These are phyloP conservation scores for Zygosaccharomyces pseudobailii DNA, from an alignment of 1,139 yeast genomes.

Conservation along the genomic window DNA sequence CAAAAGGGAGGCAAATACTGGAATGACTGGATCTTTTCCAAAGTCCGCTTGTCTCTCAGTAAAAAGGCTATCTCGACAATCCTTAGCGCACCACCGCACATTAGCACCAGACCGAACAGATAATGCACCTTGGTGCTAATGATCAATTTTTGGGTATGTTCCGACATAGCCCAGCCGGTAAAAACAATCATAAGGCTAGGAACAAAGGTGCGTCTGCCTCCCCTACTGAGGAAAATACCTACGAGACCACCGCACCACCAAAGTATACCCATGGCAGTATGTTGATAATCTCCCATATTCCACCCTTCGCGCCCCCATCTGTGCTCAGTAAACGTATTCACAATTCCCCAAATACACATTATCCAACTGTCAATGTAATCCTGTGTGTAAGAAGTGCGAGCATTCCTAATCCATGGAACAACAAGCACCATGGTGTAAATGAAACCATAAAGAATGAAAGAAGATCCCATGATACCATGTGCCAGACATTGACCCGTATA, in stretches of 20 bases:
- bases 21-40: slow-evolving; percentile 56
- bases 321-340: slow-evolving; percentile 93
- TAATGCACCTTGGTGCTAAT: slow-evolving; percentile 84
- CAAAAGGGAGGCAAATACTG: slow-evolving; percentile 84
- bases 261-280: slow-evolving; percentile 90
- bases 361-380: slow-evolving; percentile 79
- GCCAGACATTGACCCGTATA: slow-evolving; percentile 93
- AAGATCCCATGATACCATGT: slow-evolving; percentile 93
- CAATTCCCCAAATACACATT: slow-evolving; percentile 86
- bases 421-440: slow-evolving; percentile 60
- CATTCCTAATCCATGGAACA: slow-evolving; percentile 60
- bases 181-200: slow-evolving; percentile 78
- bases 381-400: slow-evolving; percentile 54
- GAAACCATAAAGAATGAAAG: slow-evolving; percentile 76
- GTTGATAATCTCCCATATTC: slow-evolving; percentile 90
- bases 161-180: slow-evolving; percentile 93
- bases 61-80: slow-evolving; percentile 74
- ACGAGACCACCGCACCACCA: slow-evolving; percentile 95
- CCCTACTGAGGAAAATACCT: slow-evolving; percentile 70
- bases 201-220: slow-evolving; percentile 61
- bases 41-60: slow-evolving; percentile 50
- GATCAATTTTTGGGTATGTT: slow-evolving; percentile 69
- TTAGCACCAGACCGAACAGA: slow-evolving; percentile 75
- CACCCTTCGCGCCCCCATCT: slow-evolving; percentile 86
- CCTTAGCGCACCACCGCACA: slow-evolving; percentile 70